Percentiles rank a stretch among this genome's conserved stretches.
These are phyloP conservation scores for Asterella californica DNA, from an alignment of 225 moss, liverwort and hornwort genomes.

Conservation along the genomic window DNA sequence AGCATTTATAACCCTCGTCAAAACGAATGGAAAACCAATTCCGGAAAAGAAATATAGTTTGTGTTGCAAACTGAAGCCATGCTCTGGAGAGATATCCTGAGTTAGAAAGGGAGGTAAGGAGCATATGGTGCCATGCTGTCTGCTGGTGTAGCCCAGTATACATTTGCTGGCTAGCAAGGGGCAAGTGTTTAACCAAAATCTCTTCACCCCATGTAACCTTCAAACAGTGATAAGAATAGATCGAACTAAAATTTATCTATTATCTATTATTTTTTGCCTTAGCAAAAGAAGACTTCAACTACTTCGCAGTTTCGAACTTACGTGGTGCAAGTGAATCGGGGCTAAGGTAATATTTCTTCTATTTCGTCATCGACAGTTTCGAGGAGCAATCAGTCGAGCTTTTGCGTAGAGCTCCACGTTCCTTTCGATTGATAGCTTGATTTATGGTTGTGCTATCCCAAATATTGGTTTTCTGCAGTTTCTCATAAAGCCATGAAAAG, in stretches of 20 bases:
- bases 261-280: neutral
- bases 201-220: neutral
- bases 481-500: neutral
- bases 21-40: neutral
- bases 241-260: neutral
- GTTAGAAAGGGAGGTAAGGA: too few relatives aligned
- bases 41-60: neutral
- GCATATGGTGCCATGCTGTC: neutral
- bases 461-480: neutral
- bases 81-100: neutral
- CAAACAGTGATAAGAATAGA: neutral
- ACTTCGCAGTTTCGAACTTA: neutral
- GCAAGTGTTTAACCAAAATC: neutral
- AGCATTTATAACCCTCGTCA: neutral
- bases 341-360: too few relatives aligned
- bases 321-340: neutral
- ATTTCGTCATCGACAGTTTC: too few relatives aligned
- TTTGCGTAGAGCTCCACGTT: too few relatives aligned
- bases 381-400: too few relatives aligned
- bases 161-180: neutral
- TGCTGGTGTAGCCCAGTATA: neutral
- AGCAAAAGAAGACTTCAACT: neutral
- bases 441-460: too few relatives aligned
- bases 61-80: neutral
- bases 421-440: too few relatives aligned